Evolutionary conservation across 1,284 basidiomycete species (phyloP), one percentile per base, ranked within the genome.

Genomic region (Ceratobasidium sp.): DNA sequence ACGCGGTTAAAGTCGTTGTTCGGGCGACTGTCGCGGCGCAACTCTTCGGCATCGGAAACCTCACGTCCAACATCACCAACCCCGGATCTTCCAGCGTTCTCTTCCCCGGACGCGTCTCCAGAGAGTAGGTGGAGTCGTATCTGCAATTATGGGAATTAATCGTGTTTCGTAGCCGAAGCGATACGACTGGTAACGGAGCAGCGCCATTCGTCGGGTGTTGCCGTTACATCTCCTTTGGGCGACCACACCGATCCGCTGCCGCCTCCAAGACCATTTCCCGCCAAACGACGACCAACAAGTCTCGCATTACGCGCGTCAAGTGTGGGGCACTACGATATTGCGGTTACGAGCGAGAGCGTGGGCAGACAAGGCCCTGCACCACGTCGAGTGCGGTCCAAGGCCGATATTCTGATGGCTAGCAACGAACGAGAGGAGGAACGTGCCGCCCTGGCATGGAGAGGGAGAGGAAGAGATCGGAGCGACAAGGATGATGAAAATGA

Each of bases 1-100:
- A 62, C 58, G 20, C 58, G 58, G 1, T 20, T 62, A 3, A 62
- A 62, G 38, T 62, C 58, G 58, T 22, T 62, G 27, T 62, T 62
- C 20, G 58, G 58, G 27, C 58, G 43, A 49, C 45, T 62, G 1
- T 62, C 58, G 31, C 58, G 58, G 25, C 58, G 58, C 2, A 50
- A 50, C 45, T 62, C 58, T 31, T 62, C 58, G 12, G 58, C 58
- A 29, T 62, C 58, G 31, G 58, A 62, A 20, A 62, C 58, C 7
- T 62, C 58, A 10, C 58, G 58, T 22, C 58, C 53, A 12, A 6
- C 53, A 17, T 55, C 53, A 12, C 53, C 53, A 6, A 15, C 15
- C 5, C 31, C 58, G 5, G 22, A 27, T n/a, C 34, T 43, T 15
- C 32, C 42, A 31, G 34, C 42, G 32, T 42, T 64, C 60, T 8